Evolutionary conservation across 1,284 basidiomycete genomes (phyloP).

Genomic region (Phellinidium pouzarii): DNA sequence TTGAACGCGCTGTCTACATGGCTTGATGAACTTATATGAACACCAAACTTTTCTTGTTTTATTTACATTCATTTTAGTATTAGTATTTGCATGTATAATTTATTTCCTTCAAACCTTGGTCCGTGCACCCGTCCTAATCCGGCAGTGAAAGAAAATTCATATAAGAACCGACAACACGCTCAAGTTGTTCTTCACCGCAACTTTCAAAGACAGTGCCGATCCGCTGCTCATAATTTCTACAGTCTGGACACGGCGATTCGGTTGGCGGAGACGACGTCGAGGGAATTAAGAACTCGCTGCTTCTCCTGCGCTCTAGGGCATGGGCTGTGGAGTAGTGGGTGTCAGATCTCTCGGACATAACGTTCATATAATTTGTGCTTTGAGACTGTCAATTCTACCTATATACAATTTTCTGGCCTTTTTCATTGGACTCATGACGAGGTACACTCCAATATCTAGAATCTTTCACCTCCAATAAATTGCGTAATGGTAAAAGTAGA

Average conservation of each 20-base stretch:
- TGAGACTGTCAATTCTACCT: background rate
- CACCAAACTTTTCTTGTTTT: background rate
- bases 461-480: too few relatives aligned
- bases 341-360: constrained; percentile 70
- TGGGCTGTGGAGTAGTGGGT: constrained; percentile 49
- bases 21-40: constrained; percentile 36
- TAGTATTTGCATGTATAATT: background rate
- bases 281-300: constrained; percentile 57
- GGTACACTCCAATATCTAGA: too few relatives aligned
- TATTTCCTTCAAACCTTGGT: background rate
- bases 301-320: constrained; percentile 27
- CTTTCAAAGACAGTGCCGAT: constrained; percentile 76
- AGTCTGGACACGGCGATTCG: constrained; percentile 65
- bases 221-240: constrained; percentile 30
- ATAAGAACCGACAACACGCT: background rate
- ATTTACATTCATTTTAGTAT: too few relatives aligned
- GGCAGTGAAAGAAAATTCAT: background rate
- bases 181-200: constrained; percentile 38
- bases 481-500: too few relatives aligned
- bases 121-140: background rate
- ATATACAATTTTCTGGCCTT: background rate
- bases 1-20: constrained; percentile 42
- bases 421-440: too few relatives aligned
- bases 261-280: constrained; percentile 59
- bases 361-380: background rate